Conservation (phyloP, 331 rosid species). For the Quercus lobata region DNA sequence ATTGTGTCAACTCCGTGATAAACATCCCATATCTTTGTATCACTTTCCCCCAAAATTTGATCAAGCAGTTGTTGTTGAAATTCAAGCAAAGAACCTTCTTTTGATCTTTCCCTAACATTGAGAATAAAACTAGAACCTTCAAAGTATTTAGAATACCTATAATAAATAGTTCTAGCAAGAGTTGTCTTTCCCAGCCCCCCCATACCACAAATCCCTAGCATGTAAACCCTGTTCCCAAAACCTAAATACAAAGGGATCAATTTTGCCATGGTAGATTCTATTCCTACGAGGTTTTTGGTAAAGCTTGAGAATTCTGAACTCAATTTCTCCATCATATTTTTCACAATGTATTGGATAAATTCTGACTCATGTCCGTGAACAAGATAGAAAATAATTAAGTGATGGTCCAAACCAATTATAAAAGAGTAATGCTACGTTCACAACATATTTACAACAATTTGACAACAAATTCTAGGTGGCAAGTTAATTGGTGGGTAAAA, state of each 20-base stretch:
- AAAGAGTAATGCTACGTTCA: no score
- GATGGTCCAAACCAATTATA: no score
- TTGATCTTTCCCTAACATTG: conserved; percentile 15
- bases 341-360: not conserved
- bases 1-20: conserved; percentile 19
- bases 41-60: not conserved
- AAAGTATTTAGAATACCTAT: conserved; percentile 12
- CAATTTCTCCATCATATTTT: not conserved
- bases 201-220: conserved; percentile 28
- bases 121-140: conserved; percentile 25
- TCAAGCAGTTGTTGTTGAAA: conserved; percentile 31
- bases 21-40: conserved; percentile 9
- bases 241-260: conserved; percentile 4
- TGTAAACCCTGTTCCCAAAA: conserved; percentile 10
- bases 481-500: no score
- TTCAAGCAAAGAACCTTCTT: not conserved
- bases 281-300: conserved; percentile 19
- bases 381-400: not conserved
- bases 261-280: conserved; percentile 11
- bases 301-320: not conserved
- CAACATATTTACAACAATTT: no score
- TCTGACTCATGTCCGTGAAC: not conserved
- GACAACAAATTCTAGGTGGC: no score
- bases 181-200: conserved; percentile 30
- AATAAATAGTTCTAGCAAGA: conserved; percentile 24